Evolutionary conservation across 805 yeast genomes (phyloP), one percentile per base, ranked within the genome.

Genomic region (Starmerella etchellsii): DNA sequence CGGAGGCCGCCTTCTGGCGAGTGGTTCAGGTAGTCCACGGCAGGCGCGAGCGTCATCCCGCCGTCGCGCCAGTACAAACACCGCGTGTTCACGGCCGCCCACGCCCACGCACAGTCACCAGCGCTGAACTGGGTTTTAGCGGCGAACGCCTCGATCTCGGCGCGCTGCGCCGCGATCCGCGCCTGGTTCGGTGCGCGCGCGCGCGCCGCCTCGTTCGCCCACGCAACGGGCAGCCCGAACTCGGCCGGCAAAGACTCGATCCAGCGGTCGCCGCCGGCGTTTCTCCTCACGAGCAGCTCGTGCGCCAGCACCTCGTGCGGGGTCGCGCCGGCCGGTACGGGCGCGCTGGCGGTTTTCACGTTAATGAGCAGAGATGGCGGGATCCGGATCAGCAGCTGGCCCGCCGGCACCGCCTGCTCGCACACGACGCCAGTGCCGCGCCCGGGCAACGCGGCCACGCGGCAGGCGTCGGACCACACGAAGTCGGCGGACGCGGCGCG

Each of bases 41-140:
- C 78, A 0, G 98, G 98, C 0, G 88, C 96, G 73, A 88, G 63
- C 2, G 97, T 83, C 63, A 88, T 77, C 35, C 70, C 66, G 1
- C 81, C 76, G 2, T 82, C 60, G 3, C 71, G 68, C 77, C 78
- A 76, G 57, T 84, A 87, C 5, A 88, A 64, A 57, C 97, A 88
- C 61, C 98, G 76, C 2, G 96, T 79, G 56, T 91, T 88, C 42
- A 87, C 81, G 53, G 88, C 77, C 52, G 81, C 67, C 94, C 95
- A 88, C 0, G 81, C 73, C 73, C 83, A 75, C 10, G 77, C 32
- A 3, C 41, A 43, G 4, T 39, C 44, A 2, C 23, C 38, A 10
- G 7, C 8, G 2, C 33, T 6, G 18, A 28, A 11, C 3, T 26
- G 8, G 19, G 11, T n/a, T n/a, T 39, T 35, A 19, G 13, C 6